Conservation (phyloP, 139 green algal genomes). For the Deuterostichococcus epilithicus region DNA sequence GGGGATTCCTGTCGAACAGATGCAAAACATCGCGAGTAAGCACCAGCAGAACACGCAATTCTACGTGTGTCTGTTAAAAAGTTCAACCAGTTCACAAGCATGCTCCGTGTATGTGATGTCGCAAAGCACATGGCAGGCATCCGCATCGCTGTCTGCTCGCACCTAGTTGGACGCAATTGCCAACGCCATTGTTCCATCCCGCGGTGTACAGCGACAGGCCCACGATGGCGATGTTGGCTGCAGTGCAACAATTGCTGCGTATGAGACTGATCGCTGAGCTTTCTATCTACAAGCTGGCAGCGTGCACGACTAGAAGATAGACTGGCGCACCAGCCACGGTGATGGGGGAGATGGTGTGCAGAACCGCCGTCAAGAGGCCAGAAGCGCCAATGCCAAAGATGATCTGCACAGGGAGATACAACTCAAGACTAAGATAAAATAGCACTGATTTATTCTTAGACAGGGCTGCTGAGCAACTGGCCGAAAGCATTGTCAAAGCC, state of each 20-base stretch:
- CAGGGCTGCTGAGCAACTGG: too few relatives aligned
- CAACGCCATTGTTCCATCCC: constrained; percentile 31
- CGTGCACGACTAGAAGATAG: neutral
- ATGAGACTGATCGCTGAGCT: neutral
- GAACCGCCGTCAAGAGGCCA: constrained; percentile 37
- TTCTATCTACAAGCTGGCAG: neutral
- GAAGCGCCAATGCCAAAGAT: constrained; percentile 31
- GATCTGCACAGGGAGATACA: constrained; percentile 7
- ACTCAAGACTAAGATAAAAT: too few relatives aligned
- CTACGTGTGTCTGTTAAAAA: too few relatives aligned
- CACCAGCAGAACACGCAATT: too few relatives aligned
- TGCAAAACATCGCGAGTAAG: too few relatives aligned
- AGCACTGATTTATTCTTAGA: too few relatives aligned
- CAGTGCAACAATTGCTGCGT: neutral
- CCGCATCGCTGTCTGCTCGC: too few relatives aligned
- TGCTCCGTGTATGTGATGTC: too few relatives aligned
- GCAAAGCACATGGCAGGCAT: too few relatives aligned
- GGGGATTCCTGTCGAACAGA: constrained; percentile 40
- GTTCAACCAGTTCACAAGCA: too few relatives aligned
- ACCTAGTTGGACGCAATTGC: constrained; percentile 38
- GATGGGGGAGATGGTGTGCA: constrained; percentile 36
- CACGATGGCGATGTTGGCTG: constrained; percentile 48
- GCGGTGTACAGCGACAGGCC: constrained; percentile 26
- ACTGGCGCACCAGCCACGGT: constrained; percentile 18
- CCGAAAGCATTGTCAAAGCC: too few relatives aligned